These are phyloP conservation scores for Fagus sylvatica DNA, from an alignment of 306 rosid species.

Conservation along the genomic window DNA sequence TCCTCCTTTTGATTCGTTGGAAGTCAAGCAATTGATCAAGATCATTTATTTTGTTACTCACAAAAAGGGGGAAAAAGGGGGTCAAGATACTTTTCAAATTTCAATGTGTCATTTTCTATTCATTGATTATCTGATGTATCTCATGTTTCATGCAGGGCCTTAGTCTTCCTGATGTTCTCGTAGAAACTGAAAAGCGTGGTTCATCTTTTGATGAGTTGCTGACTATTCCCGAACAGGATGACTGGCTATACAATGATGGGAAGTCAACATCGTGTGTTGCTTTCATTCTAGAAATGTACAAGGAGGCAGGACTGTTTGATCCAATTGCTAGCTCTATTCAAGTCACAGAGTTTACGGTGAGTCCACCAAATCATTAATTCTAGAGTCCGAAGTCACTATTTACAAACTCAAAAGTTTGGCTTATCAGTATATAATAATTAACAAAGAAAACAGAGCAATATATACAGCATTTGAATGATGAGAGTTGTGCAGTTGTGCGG, in stretches of 20 bases:
- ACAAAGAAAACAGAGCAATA: background rate
- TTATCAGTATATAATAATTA: background rate
- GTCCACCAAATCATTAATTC: conserved; percentile 30
- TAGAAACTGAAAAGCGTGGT: conserved; percentile 85
- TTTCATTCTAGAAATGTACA: conserved; percentile 87
- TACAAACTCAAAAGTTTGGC: background rate
- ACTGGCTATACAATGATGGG: conserved; percentile 91
- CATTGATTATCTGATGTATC: background rate
- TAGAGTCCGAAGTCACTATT: background rate
- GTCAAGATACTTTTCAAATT: background rate
- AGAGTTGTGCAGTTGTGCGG: background rate
- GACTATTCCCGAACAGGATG: conserved; percentile 88
- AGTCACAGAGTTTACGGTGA: conserved; percentile 97
- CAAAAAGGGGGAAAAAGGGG: too few species aligned
- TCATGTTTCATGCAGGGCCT: conserved; percentile 60
- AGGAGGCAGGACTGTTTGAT: conserved; percentile 88
- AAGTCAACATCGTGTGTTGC: conserved; percentile 90
- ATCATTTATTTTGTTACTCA: background rate
- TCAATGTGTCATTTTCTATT: background rate
- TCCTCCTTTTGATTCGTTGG: background rate
- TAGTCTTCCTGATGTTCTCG: conserved; percentile 73
- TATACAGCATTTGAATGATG: background rate
- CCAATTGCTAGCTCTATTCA: conserved; percentile 79
- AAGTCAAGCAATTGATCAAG: background rate
- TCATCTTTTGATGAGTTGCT: conserved; percentile 82